phyloP scores from a whole-genome alignment of 2,329 filamentous ascomycete species.

The Trichothecium roseum region DNA sequence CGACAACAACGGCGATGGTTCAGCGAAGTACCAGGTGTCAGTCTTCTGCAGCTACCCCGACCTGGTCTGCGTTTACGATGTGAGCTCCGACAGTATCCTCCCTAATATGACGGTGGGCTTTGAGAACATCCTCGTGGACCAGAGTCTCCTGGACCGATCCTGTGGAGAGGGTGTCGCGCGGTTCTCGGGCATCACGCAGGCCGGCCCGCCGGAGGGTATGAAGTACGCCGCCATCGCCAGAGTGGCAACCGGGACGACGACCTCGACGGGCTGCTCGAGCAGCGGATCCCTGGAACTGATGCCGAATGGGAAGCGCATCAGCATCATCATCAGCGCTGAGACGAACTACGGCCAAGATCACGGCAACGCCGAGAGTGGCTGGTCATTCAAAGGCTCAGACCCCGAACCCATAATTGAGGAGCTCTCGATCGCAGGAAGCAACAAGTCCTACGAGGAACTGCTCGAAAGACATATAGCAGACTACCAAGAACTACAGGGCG shows the following conservation, averaged over 20 bases:
- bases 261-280: constrained; percentile 12
- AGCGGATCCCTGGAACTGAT: constrained; percentile 13
- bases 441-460: constrained; percentile 21
- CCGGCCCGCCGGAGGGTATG: constrained; percentile 30
- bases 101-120: constrained; percentile 29
- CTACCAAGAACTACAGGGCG: constrained; percentile 24
- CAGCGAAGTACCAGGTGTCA: constrained; percentile 6
- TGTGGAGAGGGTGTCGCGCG: constrained; percentile 21
- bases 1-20: no score
- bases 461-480: constrained; percentile 26
- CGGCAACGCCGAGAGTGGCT: constrained; percentile 30
- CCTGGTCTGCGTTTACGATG: constrained; percentile 17
- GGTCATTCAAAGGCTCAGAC: constrained; percentile 37
- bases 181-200: constrained; percentile 25
- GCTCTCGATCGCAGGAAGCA: no score
- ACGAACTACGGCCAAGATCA: constrained; percentile 41
- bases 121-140: constrained; percentile 26
- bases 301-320: constrained; percentile 12
- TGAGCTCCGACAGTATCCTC: constrained; percentile 13
- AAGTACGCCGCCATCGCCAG: constrained; percentile 26
- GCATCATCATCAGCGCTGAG: constrained; percentile 30
- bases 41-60: constrained; percentile 33
- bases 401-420: no score
- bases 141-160: constrained; percentile 14
- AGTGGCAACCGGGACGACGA: no score